phyloP scores from a whole-genome alignment of 768 basidiomycete species.

The Sporobolomyces phaffii region DNA sequence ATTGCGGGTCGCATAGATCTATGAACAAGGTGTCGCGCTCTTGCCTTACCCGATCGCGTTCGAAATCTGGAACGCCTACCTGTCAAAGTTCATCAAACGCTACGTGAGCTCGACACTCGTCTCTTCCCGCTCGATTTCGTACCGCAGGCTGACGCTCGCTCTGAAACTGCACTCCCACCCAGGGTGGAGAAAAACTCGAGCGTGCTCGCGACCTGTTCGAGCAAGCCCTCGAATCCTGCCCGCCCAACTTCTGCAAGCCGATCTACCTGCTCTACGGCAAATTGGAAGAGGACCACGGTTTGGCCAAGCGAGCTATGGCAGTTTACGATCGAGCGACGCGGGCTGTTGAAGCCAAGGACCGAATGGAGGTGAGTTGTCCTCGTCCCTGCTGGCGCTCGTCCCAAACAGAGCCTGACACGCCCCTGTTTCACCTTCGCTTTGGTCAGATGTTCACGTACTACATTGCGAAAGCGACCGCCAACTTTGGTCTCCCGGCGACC shows the following conservation, averaged over 20 bases:
- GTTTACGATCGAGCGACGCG: constrained; percentile 89
- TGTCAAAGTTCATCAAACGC: constrained; percentile 93
- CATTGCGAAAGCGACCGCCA: constrained; percentile 91
- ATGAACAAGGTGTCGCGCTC: constrained; percentile 91
- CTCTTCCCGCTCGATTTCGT: background rate
- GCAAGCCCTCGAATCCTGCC: constrained; percentile 93
- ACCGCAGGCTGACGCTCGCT: background rate
- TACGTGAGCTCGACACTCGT: constrained; percentile 58
- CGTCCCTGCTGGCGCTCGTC: background rate
- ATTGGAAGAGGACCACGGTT: constrained; percentile 87
- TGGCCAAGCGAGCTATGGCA: constrained; percentile 91
- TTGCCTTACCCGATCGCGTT: constrained; percentile 98
- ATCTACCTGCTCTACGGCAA: constrained; percentile 94
- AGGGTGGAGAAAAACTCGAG: constrained; percentile 91
- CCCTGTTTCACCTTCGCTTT: background rate
- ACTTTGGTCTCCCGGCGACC: constrained; percentile 92
- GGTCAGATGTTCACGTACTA: constrained; percentile 88
- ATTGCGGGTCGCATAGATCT: constrained; percentile 55
- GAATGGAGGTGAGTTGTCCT: constrained; percentile 69
- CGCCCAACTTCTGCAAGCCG: constrained; percentile 86
- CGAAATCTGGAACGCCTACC: constrained; percentile 98
- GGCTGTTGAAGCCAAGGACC: constrained; percentile 80
- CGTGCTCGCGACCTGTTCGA: constrained; percentile 96
- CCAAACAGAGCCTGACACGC: background rate
- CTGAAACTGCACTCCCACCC: background rate